Percentiles rank a stretch among this genome's conserved stretches.
Evolutionary conservation across 2,329 filamentous ascomycete genomes (phyloP).

Genomic region (Calycina marina): DNA sequence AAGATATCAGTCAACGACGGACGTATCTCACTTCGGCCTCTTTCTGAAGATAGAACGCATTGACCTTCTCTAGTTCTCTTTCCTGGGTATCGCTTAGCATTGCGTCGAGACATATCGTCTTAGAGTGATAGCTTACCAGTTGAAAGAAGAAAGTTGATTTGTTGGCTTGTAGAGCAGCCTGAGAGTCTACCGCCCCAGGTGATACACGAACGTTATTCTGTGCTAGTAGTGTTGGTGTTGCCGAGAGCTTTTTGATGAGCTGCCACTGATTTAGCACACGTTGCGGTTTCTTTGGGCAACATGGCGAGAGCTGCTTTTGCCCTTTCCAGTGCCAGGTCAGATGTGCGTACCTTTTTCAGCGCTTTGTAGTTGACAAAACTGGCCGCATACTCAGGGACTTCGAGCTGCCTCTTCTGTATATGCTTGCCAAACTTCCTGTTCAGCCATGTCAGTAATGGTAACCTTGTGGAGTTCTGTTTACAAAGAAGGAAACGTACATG

Average conservation of each 20-base stretch:
- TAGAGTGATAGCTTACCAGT: constrained; percentile 44
- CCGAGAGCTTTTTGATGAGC: constrained; percentile 97
- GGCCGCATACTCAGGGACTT: constrained; percentile 97
- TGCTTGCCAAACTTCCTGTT: constrained; percentile 98
- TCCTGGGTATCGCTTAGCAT: constrained; percentile 49
- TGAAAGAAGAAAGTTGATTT: constrained; percentile 98
- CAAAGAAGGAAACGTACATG: constrained; percentile 17
- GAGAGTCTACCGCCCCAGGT: constrained; percentile 50
- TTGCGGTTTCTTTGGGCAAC: constrained; percentile 9
- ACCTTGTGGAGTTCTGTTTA: constrained; percentile 5
- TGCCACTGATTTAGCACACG: constrained; percentile 28
- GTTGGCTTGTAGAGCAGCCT: constrained; percentile 83
- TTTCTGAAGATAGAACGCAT: constrained; percentile 94
- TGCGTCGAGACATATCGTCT: constrained; percentile 10
- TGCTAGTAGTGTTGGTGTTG: constrained; percentile 69
- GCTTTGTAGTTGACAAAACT: constrained; percentile 99
- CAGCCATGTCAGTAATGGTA: constrained; percentile 1
- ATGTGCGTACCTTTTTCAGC: constrained; percentile 70
- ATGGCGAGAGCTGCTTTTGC: neutral
- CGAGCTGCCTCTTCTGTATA: constrained; percentile 96
- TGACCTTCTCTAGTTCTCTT: constrained; percentile 95
- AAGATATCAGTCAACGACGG: too few species aligned
- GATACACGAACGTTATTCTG: constrained; percentile 48
- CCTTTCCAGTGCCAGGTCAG: neutral
- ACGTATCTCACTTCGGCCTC: constrained; percentile 97